These are phyloP conservation scores for Cicer arietinum DNA, from an alignment of 306 rosid species.

Conservation along the genomic window DNA sequence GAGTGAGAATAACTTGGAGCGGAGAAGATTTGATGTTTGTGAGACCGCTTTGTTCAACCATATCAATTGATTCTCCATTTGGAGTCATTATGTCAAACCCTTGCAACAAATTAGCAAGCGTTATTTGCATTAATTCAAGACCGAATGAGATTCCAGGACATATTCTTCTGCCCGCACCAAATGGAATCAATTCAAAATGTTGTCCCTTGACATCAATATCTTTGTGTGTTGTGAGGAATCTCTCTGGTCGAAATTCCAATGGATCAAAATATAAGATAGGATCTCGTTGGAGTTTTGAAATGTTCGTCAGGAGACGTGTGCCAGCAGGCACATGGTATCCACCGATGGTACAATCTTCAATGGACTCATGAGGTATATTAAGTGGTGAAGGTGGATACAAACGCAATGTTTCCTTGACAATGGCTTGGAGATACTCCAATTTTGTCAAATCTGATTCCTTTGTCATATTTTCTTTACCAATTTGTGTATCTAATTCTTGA, in stretches of 20 bases:
- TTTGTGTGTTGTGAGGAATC: slow-evolving; percentile 39
- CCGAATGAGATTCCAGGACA: slow-evolving; percentile 36
- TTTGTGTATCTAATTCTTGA: slow-evolving; percentile 41
- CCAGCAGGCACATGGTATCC: slow-evolving; percentile 54
- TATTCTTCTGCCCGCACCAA: slow-evolving; percentile 44
- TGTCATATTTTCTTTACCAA: slow-evolving; percentile 24
- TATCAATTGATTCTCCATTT: slow-evolving; percentile 16
- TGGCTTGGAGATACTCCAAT: slow-evolving; percentile 53
- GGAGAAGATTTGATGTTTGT: slow-evolving; percentile 41
- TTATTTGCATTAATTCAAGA: slow-evolving; percentile 30
- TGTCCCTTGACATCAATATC: slow-evolving; percentile 18
- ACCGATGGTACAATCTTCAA: slow-evolving; percentile 54
- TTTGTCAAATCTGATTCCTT: slow-evolving; percentile 49
- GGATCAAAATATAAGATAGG: slow-evolving; percentile 12
- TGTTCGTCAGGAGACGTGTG: slow-evolving; percentile 52
- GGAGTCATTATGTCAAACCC: slow-evolving; percentile 37
- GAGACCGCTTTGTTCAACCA: slow-evolving; percentile 36
- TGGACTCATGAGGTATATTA: slow-evolving; percentile 40
- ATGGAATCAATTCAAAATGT: slow-evolving; percentile 41
- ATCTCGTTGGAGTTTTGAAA: slow-evolving; percentile 54
- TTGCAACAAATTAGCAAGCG: slow-evolving; percentile 40
- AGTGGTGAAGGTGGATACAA: slow-evolving; percentile 61
- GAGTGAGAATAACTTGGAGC: slow-evolving; percentile 38
- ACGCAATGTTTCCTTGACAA: slow-evolving; percentile 60
- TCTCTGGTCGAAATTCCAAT: slow-evolving; percentile 39